Evolutionary conservation across 2,329 filamentous ascomycete genomes (phyloP), one percentile per base, ranked within the genome.

Genomic region (Periconia digitata): DNA sequence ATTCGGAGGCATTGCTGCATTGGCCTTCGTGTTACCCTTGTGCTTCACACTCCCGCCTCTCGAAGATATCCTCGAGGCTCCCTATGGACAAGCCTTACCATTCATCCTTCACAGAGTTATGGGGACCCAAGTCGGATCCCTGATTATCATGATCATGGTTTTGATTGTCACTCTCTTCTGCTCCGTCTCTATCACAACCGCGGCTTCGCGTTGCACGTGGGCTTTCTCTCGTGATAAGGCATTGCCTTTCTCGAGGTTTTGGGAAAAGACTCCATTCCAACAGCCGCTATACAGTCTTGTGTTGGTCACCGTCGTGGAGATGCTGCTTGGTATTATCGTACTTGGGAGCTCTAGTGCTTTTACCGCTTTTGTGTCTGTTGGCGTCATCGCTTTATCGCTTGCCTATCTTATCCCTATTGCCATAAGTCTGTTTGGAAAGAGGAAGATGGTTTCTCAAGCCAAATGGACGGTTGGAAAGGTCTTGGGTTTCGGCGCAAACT

Each of bases 21-120:
- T 84, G 1, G 79, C 83, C 62, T 83, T 82, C 58, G 74, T 80
- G 49, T 73, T 82, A 15, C 79, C 80, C 0, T 75, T 83, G 37
- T 81, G 79, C 61, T 74, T 75, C 41, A 78, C 76, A 0, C 61
- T 80, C 37, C 78, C 77, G 3, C 69, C 76, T 0, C 58, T 80
- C 3, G 70, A 63, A 43, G 78, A 76, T 27, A 70, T 81, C 38
- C 62, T 78, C 21, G 50, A 55, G 0, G 72, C 76, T 1, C 78
- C 79, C 1, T 68, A 65, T 41, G 76, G 58, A 8, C 79, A 81
- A 54, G 77, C 75, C 4, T 56, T 81, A 2, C 78, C 78, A 0
- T 80, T 77, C 47, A 78, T 81, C 52, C 76, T 81, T 53, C 64
- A 73, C 40, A 57, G 58, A 0, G 76, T 80, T 1, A 80, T 79